Conservation (phyloP, 345 rosid genomes). For the Dipteronia dyeriana region DNA sequence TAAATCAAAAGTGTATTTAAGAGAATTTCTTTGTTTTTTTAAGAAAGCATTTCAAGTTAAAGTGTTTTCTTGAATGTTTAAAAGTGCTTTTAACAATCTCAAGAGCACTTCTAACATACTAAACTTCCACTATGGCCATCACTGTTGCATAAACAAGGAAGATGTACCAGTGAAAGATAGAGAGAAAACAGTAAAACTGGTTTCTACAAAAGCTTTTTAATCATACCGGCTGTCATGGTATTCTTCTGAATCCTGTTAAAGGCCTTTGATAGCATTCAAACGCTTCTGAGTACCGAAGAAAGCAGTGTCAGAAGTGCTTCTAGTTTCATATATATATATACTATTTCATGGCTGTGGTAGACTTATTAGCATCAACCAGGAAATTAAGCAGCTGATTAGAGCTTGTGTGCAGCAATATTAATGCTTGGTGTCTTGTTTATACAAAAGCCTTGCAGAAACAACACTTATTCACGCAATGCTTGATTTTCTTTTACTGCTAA, state of each 20-base stretch:
- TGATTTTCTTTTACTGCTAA: not conserved
- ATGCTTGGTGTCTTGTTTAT: slow-evolving; percentile 19
- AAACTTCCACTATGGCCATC: not conserved
- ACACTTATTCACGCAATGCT: slow-evolving; percentile 11
- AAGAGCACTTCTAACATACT: not conserved
- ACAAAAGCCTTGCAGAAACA: slow-evolving; percentile 21
- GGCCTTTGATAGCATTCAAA: not conserved
- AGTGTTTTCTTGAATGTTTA: not conserved
- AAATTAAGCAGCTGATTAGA: slow-evolving; percentile 5
- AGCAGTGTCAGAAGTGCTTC: slow-evolving; percentile 27
- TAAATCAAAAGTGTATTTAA: too few relatives aligned
- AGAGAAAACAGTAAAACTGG: slow-evolving; percentile 10
- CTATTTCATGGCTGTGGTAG: slow-evolving; percentile 34
- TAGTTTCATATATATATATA: slow-evolving; percentile 10
- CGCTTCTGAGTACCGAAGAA: slow-evolving; percentile 16
- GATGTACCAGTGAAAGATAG: slow-evolving; percentile 5
- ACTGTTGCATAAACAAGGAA: not conserved
- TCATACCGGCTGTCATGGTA: slow-evolving; percentile 22
- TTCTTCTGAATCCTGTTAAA: slow-evolving; percentile 12
- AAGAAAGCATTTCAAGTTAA: too few relatives aligned
- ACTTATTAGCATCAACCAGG: slow-evolving; percentile 16
- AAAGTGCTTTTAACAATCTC: too few relatives aligned
- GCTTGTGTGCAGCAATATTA: slow-evolving; percentile 30
- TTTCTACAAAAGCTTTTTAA: slow-evolving; percentile 20
- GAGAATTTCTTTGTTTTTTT: too few relatives aligned